These are phyloP conservation scores for Hippophae tibetana DNA, from an alignment of 306 rosid species.

Conservation along the genomic window DNA sequence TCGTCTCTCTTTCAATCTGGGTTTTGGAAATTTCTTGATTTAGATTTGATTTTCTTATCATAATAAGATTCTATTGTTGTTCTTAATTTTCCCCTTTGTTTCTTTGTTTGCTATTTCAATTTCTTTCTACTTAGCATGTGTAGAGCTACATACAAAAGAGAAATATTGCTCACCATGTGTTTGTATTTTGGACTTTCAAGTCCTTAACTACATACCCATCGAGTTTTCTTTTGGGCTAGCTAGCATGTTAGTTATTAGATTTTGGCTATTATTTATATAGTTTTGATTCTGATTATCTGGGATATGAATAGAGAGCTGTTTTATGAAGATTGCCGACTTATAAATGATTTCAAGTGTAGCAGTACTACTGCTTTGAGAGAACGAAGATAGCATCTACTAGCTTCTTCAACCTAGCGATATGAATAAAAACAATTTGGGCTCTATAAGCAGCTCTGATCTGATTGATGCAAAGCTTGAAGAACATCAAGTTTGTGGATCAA, in stretches of 20 bases:
- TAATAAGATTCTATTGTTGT: background rate
- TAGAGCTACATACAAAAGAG: too few species aligned
- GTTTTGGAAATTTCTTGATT: slow-evolving; percentile 17
- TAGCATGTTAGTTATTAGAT: too few species aligned
- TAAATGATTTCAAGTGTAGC: slow-evolving; percentile 9
- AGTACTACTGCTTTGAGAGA: slow-evolving; percentile 7
- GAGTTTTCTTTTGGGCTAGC: too few species aligned
- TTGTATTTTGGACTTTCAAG: too few species aligned
- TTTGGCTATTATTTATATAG: too few species aligned
- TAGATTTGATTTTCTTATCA: slow-evolving; percentile 11
- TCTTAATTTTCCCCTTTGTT: background rate
- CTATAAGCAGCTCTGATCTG: slow-evolving; percentile 68
- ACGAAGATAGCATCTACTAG: slow-evolving; percentile 15
- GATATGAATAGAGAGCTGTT: slow-evolving; percentile 16
- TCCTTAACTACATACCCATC: too few species aligned
- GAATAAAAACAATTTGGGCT: slow-evolving; percentile 44
- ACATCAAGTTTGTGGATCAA: slow-evolving; percentile 94
- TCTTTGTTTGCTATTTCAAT: background rate
- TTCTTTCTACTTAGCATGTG: too few species aligned
- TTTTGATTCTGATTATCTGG: slow-evolving; percentile 9
- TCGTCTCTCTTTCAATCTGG: slow-evolving; percentile 19
- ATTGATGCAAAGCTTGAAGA: slow-evolving; percentile 95
- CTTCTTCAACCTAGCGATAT: slow-evolving; percentile 9
- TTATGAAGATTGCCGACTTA: slow-evolving; percentile 1
- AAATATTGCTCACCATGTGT: too few species aligned